Percentiles rank a stretch among this genome's conserved stretches.
Conservation (phyloP, 352 stramenopile species). For the Phytophthora kernoviae region DNA sequence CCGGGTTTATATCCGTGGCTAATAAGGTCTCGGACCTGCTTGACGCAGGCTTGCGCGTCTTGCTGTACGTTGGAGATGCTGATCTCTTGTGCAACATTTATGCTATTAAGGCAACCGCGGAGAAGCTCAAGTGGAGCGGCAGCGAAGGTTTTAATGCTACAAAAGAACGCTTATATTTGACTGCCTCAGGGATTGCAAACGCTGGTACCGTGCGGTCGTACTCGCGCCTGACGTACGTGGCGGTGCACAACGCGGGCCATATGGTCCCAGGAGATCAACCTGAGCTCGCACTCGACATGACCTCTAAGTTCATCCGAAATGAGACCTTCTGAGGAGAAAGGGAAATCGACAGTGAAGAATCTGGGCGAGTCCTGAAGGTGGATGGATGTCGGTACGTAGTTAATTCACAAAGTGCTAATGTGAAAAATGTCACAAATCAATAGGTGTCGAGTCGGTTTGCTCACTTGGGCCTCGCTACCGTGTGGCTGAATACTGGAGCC, state of each 20-base stretch:
- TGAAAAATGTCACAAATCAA: too few relatives aligned
- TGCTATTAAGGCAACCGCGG: slow-evolving; percentile 35
- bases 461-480: too few relatives aligned
- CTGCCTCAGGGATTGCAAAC: slow-evolving; percentile 3
- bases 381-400: too few relatives aligned
- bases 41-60: slow-evolving; percentile 22
- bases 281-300: slow-evolving; percentile 48
- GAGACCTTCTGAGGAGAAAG: slow-evolving; percentile 28
- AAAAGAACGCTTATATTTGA: slow-evolving; percentile 9
- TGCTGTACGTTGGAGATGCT: slow-evolving; percentile 34
- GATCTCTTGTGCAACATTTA: slow-evolving; percentile 48
- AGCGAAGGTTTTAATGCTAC: slow-evolving; percentile 23
- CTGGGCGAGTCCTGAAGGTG: too few relatives aligned
- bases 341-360: too few relatives aligned
- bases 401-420: too few relatives aligned
- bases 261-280: slow-evolving; percentile 62
- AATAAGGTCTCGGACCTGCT: slow-evolving; percentile 23
- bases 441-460: too few relatives aligned
- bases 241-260: slow-evolving; percentile 55
- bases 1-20: slow-evolving; percentile 58
- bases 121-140: slow-evolving; percentile 37
- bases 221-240: slow-evolving; percentile 45
- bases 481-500: too few relatives aligned
- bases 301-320: slow-evolving; percentile 59
- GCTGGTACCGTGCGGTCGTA: slow-evolving; percentile 34